phyloP scores from a whole-genome alignment of 257 asterid species.

The Scutellaria barbata region DNA sequence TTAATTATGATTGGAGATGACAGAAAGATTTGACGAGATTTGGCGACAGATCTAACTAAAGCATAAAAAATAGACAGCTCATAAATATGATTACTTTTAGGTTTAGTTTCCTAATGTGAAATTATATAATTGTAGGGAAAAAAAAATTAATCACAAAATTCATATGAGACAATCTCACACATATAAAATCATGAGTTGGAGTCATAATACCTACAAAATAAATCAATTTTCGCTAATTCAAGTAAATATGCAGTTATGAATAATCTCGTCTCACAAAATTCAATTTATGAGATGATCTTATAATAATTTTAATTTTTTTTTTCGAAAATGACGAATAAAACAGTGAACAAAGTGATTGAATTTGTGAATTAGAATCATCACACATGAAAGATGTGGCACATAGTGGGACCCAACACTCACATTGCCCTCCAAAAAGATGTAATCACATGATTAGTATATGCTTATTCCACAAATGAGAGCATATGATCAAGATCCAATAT shows the following conservation, averaged over 20 bases:
- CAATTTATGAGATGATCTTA: too few species aligned
- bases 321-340: neutral
- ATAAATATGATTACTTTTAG: slow-evolving; percentile 27
- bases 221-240: too few species aligned
- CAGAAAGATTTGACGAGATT: slow-evolving; percentile 31
- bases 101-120: neutral
- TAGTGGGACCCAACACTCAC: slow-evolving; percentile 50
- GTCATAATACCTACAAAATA: too few species aligned
- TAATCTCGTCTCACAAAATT: too few species aligned
- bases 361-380: slow-evolving; percentile 46
- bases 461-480: slow-evolving; percentile 35
- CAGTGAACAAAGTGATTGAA: neutral
- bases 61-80: slow-evolving; percentile 34
- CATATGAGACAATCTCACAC: too few species aligned
- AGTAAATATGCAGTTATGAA: too few species aligned
- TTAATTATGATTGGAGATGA: neutral
- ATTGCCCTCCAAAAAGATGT: slow-evolving; percentile 48
- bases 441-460: slow-evolving; percentile 68
- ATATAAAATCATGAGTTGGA: too few species aligned
- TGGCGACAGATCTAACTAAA: slow-evolving; percentile 29
- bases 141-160: neutral
- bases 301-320: too few species aligned
- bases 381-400: slow-evolving; percentile 47
- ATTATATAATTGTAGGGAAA: slow-evolving; percentile 22
- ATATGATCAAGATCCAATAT: slow-evolving; percentile 46